phyloP scores from a whole-genome alignment of 2,329 filamentous ascomycete genomes.

The Colletotrichum sp. region DNA sequence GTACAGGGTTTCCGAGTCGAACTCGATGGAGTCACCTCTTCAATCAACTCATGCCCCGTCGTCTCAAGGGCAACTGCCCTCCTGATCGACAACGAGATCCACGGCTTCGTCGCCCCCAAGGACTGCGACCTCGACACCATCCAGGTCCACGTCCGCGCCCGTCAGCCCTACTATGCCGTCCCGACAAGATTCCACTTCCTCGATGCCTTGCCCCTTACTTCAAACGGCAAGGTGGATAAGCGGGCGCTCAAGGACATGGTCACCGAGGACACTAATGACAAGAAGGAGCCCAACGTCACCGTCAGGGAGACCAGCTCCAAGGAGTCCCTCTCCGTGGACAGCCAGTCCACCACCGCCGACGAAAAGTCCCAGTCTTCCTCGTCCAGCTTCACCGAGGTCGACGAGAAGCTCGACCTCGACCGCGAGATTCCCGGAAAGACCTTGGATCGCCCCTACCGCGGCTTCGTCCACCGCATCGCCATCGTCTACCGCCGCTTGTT shows the following conservation, averaged over 20 bases:
- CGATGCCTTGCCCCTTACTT: conserved; percentile 51
- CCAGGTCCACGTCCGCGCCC: conserved; percentile 42
- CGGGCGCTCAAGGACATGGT: conserved; percentile 43
- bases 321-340: background rate
- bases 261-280: background rate
- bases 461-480: conserved; percentile 48
- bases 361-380: background rate
- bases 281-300: background rate
- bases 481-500: conserved; percentile 63
- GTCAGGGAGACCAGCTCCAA: background rate
- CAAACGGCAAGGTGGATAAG: conserved; percentile 64
- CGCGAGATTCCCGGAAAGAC: conserved; percentile 44
- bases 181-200: conserved; percentile 50
- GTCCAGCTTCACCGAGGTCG: conserved; percentile 12
- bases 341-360: background rate
- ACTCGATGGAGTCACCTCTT: conserved; percentile 59
- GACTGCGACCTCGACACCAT: conserved; percentile 35
- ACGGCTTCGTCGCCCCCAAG: conserved; percentile 48
- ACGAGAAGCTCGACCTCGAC: conserved; percentile 9
- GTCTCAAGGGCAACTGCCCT: conserved; percentile 53
- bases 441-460: conserved; percentile 40
- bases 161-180: conserved; percentile 61
- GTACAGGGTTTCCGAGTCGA: conserved; percentile 60
- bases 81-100: conserved; percentile 50
- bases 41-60: conserved; percentile 48